These are phyloP conservation scores for Recurvomyces mirabilis DNA, from an alignment of 495 filamentous ascomycete species.

Conservation along the genomic window DNA sequence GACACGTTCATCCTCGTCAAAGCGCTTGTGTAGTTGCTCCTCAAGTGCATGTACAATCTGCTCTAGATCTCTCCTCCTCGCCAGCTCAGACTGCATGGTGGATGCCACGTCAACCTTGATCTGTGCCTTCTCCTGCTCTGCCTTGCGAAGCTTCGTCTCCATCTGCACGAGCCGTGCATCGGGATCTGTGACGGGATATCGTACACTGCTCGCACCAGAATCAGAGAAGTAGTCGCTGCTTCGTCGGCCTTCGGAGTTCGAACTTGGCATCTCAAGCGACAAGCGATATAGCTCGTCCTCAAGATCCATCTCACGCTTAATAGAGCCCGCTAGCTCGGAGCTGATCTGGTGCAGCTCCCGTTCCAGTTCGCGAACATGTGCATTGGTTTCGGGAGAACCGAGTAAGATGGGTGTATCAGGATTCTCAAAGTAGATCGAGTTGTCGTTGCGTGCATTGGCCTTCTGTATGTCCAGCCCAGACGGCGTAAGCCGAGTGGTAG, in stretches of 20 bases:
- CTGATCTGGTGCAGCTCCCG: slow-evolving; percentile 88
- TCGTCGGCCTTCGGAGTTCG: slow-evolving; percentile 44
- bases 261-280: slow-evolving; percentile 52
- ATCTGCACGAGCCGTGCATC: slow-evolving; percentile 70
- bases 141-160: slow-evolving; percentile 66
- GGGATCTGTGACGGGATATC: slow-evolving; percentile 49
- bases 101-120: slow-evolving; percentile 71
- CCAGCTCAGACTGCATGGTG: slow-evolving; percentile 75
- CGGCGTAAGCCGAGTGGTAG: slow-evolving; percentile 27
- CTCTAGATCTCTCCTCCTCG: slow-evolving; percentile 61
- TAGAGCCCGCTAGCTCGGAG: slow-evolving; percentile 80
- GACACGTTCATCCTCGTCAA: slow-evolving; percentile 43
- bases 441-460: slow-evolving; percentile 25
- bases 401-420: slow-evolving; percentile 30
- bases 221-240: slow-evolving; percentile 98
- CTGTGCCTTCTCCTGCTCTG: slow-evolving; percentile 85
- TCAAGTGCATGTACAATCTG: slow-evolving; percentile 71
- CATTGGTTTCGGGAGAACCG: slow-evolving; percentile 37
- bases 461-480: slow-evolving; percentile 31
- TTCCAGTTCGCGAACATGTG: slow-evolving; percentile 65
- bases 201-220: slow-evolving; percentile 75
- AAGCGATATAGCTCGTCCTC: slow-evolving; percentile 85
- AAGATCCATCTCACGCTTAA: slow-evolving; percentile 89
- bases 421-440: slow-evolving; percentile 30
- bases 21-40: slow-evolving; percentile 51